phyloP scores from a whole-genome alignment of 2,329 filamentous ascomycete species.

The Exophiala phaeomuriformis region DNA sequence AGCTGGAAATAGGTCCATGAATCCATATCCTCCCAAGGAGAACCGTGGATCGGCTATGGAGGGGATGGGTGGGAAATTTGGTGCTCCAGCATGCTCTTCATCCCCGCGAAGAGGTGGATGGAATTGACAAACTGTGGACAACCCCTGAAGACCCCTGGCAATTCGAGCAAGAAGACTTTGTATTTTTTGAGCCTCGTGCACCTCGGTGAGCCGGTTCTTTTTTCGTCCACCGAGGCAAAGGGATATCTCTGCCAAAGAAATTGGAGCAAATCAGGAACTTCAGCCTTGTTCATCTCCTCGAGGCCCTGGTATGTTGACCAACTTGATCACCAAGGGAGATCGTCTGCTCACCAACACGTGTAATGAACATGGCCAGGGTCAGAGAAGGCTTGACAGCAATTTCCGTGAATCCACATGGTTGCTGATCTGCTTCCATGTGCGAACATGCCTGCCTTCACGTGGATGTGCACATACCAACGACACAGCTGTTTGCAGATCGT shows the following conservation, averaged over 20 bases:
- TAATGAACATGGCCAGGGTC: neutral
- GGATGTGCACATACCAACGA: neutral
- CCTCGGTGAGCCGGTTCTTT: no score
- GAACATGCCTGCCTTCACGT: constrained; percentile 1
- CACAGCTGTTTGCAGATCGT: neutral
- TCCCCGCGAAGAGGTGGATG: no score
- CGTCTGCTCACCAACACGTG: neutral
- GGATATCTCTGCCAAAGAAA: neutral
- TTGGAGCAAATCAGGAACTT: neutral
- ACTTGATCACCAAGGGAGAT: neutral
- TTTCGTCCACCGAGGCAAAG: neutral
- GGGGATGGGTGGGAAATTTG: no score
- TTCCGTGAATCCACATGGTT: neutral
- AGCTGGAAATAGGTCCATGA: no score
- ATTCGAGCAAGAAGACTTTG: no score
- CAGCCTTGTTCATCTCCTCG: neutral
- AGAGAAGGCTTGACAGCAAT: neutral
- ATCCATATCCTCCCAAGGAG: no score
- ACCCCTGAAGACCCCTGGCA: no score
- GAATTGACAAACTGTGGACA: no score
- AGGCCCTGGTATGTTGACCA: neutral
- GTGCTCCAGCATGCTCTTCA: no score
- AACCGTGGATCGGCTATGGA: no score
- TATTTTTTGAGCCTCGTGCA: no score
- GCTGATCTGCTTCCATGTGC: constrained; percentile 2